Evolutionary conservation across 2,329 filamentous ascomycete species (phyloP), one percentile per base, ranked within the genome.

Genomic region (Colletotrichum liaoningense): DNA sequence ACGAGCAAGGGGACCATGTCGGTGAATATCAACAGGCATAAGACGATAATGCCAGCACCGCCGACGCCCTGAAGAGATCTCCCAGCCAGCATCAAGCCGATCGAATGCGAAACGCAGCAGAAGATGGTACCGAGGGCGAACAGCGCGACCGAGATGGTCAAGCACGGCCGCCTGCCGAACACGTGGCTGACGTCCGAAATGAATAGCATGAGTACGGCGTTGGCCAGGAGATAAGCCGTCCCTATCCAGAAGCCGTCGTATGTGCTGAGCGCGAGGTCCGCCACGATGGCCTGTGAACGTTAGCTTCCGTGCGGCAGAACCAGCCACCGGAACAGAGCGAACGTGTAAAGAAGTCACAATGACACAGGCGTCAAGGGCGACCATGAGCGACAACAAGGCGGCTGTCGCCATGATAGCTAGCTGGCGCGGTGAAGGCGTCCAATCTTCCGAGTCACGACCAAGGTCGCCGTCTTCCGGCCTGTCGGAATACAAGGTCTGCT

Each of bases 61-160:
- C 84, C 83, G 7, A 84, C 75, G 5, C 83, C 83, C 69, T 85
- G 83, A 14, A 85, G 70, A 4, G 79, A 79, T 1, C 83, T 79
- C 1, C 83, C 83, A 4, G 78, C 77, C 11, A 85, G 79, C 64
- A 85, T 78, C 7, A 79, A 75, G 7, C 76, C 67, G 38, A 85
- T 80, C 69, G 74, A 74, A 9, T 79, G 77, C 2, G 83, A 79
- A 5, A 80, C 64, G n/a, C 79, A 79, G 72, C 84, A 86, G 12
- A 84, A 74, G 24, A 84, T 75, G 4, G 83, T 87, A 19, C 85
- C 86, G n/a, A 79, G 49, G 2, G 80, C 81, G 75, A 89, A 89
- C 75, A 86, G 74, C 2, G 73, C 46, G 14, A 83, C 74, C 14
- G 81, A 75, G 46, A 80, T 77, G 35, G 79, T 79, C 24, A 84